Base-by-base conservation (phyloP, 2,329 filamentous ascomycete genomes). In the Ceratocystis ficicola region DNA sequence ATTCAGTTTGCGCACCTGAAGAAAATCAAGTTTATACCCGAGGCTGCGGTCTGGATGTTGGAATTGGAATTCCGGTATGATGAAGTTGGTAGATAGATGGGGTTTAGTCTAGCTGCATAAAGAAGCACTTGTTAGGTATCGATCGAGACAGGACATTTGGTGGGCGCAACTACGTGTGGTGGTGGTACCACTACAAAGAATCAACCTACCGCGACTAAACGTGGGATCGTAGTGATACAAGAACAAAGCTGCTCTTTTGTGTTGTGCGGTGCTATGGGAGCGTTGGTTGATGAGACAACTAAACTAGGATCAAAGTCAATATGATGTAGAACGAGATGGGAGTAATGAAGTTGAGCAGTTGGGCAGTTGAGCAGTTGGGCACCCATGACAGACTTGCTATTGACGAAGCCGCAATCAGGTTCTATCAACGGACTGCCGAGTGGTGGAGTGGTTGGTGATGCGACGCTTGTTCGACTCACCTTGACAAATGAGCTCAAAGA, bases 1-100 rank as follows among this genome's bases (percentile, higher is more conserved):
- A 59, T 59, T 59, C 12, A 59, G 52, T 32, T 59, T 32, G 52
- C 52, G 48, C 48, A 52, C 48, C 48, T 52, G 25, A 52, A 52
- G 25, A 25, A 15, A 52, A 50, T 6, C 17, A 8, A 20, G 17
- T 25, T 20, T 52, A 25, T 25, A 25, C 25, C 7, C n/a, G 17
- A 25, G 46, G n/a, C 46, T 50, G 1, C 3, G 46, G 46, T 50
- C 17, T 52, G 48, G 20, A 25, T 52, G 20, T 1, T 50, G n/a
- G n/a, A 22, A 22, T 22, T n/a, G 6, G n/a, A 50, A 17, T 50
- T 20, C 10, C 6, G 46, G 7, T 50, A 50, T 15, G 20, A n/a
- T n/a, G n/a, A 22, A 22, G 46, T n/a, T 50, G 46, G 17, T 50
- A 12, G 48, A 25, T 52, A 52, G 20, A 12, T 52, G 20, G 8